phyloP scores from a whole-genome alignment of 2,329 filamentous ascomycete species.

The Orbilia oligospora region DNA sequence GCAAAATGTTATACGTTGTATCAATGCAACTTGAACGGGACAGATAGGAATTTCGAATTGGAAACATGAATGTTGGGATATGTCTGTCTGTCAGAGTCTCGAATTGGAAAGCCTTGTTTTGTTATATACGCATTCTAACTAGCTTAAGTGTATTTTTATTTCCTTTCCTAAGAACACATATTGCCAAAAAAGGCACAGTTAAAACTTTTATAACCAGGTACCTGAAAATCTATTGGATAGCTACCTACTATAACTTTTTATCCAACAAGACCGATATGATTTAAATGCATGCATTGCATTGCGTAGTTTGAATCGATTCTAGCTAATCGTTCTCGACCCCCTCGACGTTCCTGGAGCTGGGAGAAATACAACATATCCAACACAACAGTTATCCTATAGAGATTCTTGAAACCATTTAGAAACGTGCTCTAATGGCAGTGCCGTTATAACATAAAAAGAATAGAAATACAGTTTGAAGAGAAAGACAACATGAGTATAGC shows the following conservation, averaged over 20 bases:
- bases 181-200: not conserved
- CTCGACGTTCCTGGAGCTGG: too few species aligned
- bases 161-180: not conserved
- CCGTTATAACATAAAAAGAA: not conserved
- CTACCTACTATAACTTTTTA: too few species aligned
- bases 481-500: not conserved
- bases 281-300: too few species aligned
- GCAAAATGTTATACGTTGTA: constrained; percentile 3
- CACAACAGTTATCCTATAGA: not conserved
- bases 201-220: not conserved
- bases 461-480: too few species aligned
- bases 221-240: too few species aligned
- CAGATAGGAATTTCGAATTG: not conserved
- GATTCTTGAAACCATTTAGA: constrained; percentile 1
- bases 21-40: not conserved
- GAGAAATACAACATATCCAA: constrained; percentile 40
- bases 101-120: too few species aligned
- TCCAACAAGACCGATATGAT: too few species aligned
- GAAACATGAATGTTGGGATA: constrained; percentile 10
- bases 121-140: too few species aligned
- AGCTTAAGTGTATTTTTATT: not conserved
- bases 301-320: too few species aligned
- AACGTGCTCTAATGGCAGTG: not conserved
- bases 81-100: not conserved
- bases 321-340: too few species aligned